Conservation (phyloP, 2,329 filamentous ascomycete genomes). For the Ophiostoma perfectum region DNA sequence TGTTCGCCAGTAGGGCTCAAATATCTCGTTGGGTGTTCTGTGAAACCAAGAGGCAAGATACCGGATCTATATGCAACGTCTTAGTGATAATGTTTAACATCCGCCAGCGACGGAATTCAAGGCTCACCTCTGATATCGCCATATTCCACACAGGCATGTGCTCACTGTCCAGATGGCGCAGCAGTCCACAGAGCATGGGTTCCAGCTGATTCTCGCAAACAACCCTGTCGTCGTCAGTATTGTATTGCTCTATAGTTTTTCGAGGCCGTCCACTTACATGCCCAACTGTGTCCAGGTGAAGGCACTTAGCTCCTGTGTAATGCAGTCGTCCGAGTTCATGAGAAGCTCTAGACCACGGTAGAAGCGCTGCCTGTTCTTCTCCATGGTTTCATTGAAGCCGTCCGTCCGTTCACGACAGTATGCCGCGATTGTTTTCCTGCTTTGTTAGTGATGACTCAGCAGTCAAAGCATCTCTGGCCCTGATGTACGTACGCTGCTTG, state of each 20-base stretch:
- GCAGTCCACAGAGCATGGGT: slow-evolving; percentile 24
- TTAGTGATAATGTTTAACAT: background rate
- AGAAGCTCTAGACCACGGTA: slow-evolving; percentile 21
- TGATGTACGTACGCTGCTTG: slow-evolving; percentile 24
- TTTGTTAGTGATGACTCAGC: background rate
- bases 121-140: slow-evolving; percentile 23
- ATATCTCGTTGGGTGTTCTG: slow-evolving; percentile 60
- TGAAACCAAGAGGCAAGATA: slow-evolving; percentile 63
- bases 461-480: no score
- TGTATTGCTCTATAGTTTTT: no score
- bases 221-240: slow-evolving; percentile 7
- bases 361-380: slow-evolving; percentile 23
- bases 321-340: slow-evolving; percentile 17
- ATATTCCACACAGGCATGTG: slow-evolving; percentile 21
- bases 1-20: slow-evolving; percentile 83
- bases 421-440: slow-evolving; percentile 21
- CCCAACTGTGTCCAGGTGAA: slow-evolving; percentile 25
- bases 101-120: background rate
- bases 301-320: slow-evolving; percentile 23
- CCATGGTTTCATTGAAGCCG: background rate
- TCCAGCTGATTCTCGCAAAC: slow-evolving; percentile 24
- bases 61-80: slow-evolving; percentile 44
- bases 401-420: slow-evolving; percentile 20
- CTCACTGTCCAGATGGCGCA: slow-evolving; percentile 21
- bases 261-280: slow-evolving; percentile 17